Base-by-base conservation (phyloP, 2,329 filamentous ascomycete species). In the Diaporthe caulivora region DNA sequence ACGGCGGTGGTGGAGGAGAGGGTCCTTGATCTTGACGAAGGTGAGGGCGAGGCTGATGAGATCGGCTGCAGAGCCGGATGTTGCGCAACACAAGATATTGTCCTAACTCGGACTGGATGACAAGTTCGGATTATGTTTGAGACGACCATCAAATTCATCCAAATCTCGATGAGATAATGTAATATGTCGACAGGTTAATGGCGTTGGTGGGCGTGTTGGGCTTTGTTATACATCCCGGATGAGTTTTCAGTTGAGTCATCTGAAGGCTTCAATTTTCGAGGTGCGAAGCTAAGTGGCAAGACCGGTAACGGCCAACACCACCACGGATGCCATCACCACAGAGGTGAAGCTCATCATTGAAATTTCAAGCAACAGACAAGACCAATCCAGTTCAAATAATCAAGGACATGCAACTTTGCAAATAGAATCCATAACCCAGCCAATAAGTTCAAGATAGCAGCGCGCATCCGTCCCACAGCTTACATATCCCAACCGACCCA, bases 171-270 rank as follows among this genome's bases (percentile, higher is more conserved):
- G 60, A 34, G 17, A 34, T 62, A 31, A 7, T 8, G 17, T 17
- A 47, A 26, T 58, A 29, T 44, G 15, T 13, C 49, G 17, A 21
- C 26, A 34, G 34, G 42, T 13, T 29, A 15, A 15, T 71, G 55
- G 26, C 13, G 42, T 53, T 67, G 47, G 62, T 31, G 62, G 21
- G 53, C 47, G 8, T 40, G 62, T 40, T 53, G 34, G 17, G 26
- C 31, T 37, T 4, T 47, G 10, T 21, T 67, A 51, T 34, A 58
- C 57, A 67, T 70, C 40, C 57, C 17, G 65, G 60, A 65, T 26
- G 69, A 72, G 58, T 70, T 58, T 60, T 70, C 18, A 8, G 62
- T 74, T 75, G 73, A 75, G 64, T 75, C 73, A 75, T 73, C 53
- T 24, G 40, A 51, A 49, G 51, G 18, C 44, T 31, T 54, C 70